A percentile compares a stretch with the other conserved stretches of the same genome.
phyloP scores from a whole-genome alignment of 805 yeast genomes.

The Yarrowia porcina region DNA sequence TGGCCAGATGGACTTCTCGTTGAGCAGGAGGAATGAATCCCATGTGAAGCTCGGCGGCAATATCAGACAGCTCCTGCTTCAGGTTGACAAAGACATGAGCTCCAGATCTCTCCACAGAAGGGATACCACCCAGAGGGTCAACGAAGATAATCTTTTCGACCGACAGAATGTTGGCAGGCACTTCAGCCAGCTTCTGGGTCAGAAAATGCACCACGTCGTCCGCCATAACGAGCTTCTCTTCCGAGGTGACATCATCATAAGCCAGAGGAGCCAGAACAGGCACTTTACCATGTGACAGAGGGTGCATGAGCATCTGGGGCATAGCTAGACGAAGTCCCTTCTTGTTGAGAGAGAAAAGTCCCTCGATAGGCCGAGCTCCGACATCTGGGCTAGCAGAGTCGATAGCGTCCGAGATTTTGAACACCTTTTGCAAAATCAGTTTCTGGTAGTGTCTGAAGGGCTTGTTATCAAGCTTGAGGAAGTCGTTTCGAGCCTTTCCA shows the following conservation, averaged over 20 bases:
- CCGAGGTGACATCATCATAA: conserved; percentile 53
- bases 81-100: conserved; percentile 64
- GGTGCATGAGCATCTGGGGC: conserved; percentile 43
- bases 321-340: conserved; percentile 33
- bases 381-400: conserved; percentile 28
- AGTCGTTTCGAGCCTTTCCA: conserved; percentile 34
- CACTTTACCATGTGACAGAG: conserved; percentile 44
- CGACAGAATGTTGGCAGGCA: conserved; percentile 38
- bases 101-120: conserved; percentile 76
- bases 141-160: conserved; percentile 80
- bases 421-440: conserved; percentile 29
- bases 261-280: conserved; percentile 63
- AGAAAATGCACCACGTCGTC: conserved; percentile 44
- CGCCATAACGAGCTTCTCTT: conserved; percentile 41
- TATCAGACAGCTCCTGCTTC: conserved; percentile 43
- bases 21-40: conserved; percentile 49
- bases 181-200: conserved; percentile 38
- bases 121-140: conserved; percentile 86
- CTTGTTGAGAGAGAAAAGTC: conserved; percentile 39
- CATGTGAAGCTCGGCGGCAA: conserved; percentile 59
- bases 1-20: conserved; percentile 58
- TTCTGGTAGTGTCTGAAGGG: conserved; percentile 35
- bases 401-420: conserved; percentile 29
- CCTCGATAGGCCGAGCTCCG: conserved; percentile 38
- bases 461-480: conserved; percentile 30